Evolutionary conservation across 202 grass and related monocot genomes (phyloP).

Genomic region (Digitaria exilis): DNA sequence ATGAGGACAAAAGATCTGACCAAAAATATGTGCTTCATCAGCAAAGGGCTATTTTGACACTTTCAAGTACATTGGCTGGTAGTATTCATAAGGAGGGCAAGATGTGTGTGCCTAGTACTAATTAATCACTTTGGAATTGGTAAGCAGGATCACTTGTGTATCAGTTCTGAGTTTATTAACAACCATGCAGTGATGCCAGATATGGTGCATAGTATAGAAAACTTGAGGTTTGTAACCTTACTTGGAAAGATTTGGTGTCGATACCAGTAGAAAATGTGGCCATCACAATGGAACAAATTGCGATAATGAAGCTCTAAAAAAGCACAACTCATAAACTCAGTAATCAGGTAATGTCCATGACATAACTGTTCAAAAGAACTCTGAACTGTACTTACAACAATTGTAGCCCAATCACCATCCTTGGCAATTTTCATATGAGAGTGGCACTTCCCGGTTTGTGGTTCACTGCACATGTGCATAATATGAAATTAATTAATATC

Average conservation of each 20-base stretch:
- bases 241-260: slow-evolving; percentile 80
- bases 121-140: background rate
- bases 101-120: background rate
- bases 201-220: background rate
- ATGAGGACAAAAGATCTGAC: background rate
- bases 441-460: slow-evolving; percentile 60
- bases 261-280: slow-evolving; percentile 94
- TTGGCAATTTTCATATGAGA: slow-evolving; percentile 53
- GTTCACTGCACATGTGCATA: slow-evolving; percentile 57
- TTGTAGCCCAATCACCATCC: slow-evolving; percentile 63
- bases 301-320: slow-evolving; percentile 86
- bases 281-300: slow-evolving; percentile 78
- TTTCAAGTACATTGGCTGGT: background rate
- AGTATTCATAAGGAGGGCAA: background rate
- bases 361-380: background rate
- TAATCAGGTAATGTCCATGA: background rate
- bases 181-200: background rate
- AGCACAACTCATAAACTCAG: background rate
- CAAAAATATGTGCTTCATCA: background rate
- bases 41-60: background rate
- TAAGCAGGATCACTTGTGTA: background rate
- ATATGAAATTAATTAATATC: slow-evolving; percentile 18
- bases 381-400: slow-evolving; percentile 53
- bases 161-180: background rate
- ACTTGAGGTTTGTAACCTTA: slow-evolving; percentile 22